Percentiles rank a stretch among this genome's conserved stretches.
phyloP scores from a whole-genome alignment of 2,329 filamentous ascomycete species.

The Talaromyces funiculosus region DNA sequence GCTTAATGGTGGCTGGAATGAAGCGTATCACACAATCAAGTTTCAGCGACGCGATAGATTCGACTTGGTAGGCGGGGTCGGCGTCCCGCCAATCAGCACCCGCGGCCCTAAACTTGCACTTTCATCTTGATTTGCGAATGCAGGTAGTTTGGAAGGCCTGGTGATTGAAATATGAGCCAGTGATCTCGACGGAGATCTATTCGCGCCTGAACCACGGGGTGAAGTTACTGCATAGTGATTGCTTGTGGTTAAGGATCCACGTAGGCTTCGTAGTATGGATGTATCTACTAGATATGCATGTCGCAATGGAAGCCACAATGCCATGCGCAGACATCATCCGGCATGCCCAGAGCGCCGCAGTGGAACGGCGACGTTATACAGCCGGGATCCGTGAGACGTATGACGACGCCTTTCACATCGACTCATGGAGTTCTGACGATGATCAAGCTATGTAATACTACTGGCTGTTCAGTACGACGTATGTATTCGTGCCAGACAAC shows the following conservation, averaged over 20 bases:
- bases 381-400: background rate
- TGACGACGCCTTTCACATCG: background rate
- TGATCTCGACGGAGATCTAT: background rate
- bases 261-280: no score
- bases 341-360: background rate
- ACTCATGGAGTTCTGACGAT: background rate
- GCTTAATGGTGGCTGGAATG: background rate
- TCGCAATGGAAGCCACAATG: background rate
- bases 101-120: background rate
- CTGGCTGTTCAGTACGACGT: background rate
- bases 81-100: background rate
- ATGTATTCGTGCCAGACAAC: background rate
- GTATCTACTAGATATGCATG: background rate
- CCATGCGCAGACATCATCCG: background rate
- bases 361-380: background rate
- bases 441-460: background rate
- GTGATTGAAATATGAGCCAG: background rate
- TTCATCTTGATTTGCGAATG: background rate
- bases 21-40: conserved; percentile 1
- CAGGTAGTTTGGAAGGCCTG: background rate
- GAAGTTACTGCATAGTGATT: background rate
- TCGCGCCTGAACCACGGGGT: background rate
- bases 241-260: background rate
- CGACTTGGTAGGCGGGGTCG: background rate
- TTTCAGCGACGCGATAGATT: background rate